Evolutionary conservation across 2,329 filamentous ascomycete species (phyloP), one percentile per base, ranked within the genome.

Genomic region (Diaporthe australafricana): DNA sequence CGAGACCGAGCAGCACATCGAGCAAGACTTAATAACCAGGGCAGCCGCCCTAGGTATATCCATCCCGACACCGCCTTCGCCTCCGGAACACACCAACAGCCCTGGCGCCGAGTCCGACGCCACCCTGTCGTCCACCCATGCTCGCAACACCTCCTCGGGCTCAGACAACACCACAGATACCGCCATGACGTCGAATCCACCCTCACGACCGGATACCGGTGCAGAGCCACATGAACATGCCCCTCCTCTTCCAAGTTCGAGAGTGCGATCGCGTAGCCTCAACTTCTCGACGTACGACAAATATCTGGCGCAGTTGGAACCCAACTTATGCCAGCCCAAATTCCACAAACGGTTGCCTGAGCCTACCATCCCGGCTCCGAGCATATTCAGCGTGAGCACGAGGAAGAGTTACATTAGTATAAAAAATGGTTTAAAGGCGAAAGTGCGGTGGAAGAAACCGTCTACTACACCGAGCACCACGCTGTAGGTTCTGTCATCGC

Each of bases 221-320:
- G 73, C 27, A 50, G 68, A 75, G 56, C 65, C 76, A 56, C 66
- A 74, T 79, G 30, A 70, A 74, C 3, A 71, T 75, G 38, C 78
- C 76, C 35, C 70, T 25, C 20, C 66, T 27, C 22, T 77, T 7
- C 72, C 78, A 50, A 74, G 52, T 32, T 67, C 76, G 69, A 81
- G 77, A 72, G 77, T 75, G 70, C 77, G 82, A 68, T 82, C 82
- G 47, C 83, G 82, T 72, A 82, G 77, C 45, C 77, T 86, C 32
- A 86, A 79, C 70, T 89, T 89, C 74, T 80, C 82, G 8, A 83
- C 84, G 38, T 90, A 89, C 75, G 87, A 90, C 40, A 84, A 81
- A 72, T 89, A 87, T 72, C 76, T 89, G 47, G 78, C 82, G 22
- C 81, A 86, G 52, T 74, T 86, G 38, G 83, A 85, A 69, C 82